Percentiles rank a stretch among this genome's conserved stretches.
Conservation (phyloP, 768 basidiomycete genomes). For the Chalciporus pseudorubinellus region DNA sequence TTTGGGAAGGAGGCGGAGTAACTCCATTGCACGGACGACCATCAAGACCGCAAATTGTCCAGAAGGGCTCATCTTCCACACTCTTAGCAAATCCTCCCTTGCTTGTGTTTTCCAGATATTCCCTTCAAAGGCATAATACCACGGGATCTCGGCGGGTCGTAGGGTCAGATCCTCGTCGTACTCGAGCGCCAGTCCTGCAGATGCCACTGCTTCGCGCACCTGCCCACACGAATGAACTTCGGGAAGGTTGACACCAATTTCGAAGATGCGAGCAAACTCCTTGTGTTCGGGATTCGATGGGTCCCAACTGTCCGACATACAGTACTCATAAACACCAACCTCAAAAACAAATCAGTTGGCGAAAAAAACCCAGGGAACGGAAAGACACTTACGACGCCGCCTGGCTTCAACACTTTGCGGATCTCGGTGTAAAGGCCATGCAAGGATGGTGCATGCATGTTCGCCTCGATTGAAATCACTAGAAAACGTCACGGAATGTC, state of each 20-base stretch:
- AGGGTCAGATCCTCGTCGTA: no score
- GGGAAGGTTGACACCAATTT: no score
- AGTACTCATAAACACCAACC: no score
- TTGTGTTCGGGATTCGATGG: no score
- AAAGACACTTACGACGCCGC: conserved; percentile 67
- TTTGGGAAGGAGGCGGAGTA: not conserved
- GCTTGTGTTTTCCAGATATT: not conserved
- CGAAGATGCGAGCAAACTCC: no score
- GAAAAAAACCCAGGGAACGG: not conserved
- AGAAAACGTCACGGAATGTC: conserved; percentile 36
- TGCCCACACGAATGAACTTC: no score
- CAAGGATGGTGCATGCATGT: conserved; percentile 88
- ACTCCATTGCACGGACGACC: not conserved
- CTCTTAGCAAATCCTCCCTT: no score
- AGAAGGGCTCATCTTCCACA: not conserved
- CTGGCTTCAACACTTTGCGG: conserved; percentile 87
- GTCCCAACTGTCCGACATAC: no score
- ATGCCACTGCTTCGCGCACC: no score
- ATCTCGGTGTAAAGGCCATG: conserved; percentile 93
- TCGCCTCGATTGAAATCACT: conserved; percentile 96
- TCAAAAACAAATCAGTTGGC: no score
- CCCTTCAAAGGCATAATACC: not conserved
- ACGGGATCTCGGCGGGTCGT: not conserved
- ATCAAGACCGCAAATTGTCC: not conserved
- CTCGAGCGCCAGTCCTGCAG: no score